Evolutionary conservation across 1,284 basidiomycete genomes (phyloP), one percentile per base, ranked within the genome.

Genomic region (Afroboletus lepidellus): DNA sequence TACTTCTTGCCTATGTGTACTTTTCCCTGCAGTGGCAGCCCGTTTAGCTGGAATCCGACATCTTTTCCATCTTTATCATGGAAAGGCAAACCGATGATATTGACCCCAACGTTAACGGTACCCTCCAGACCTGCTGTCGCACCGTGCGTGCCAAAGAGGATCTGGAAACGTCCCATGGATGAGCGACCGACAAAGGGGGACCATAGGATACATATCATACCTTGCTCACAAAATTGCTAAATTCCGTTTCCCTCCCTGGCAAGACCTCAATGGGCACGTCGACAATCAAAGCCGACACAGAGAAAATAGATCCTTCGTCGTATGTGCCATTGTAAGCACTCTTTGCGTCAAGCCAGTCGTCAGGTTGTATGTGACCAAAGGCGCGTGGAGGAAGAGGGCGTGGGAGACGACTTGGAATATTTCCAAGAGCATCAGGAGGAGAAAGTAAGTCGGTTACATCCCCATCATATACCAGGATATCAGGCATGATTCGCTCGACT

Each of bases 401-500:
- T 0, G 85, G 81, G 3, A 84, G 72, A 1, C 76, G 77, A 24
- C 72, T 67, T 1, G 80, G 79, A 7, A 65, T 47, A 16, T 64
- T 64, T 51, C 53, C 50, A 3, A 42, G 51, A 46, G 46, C 18
- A 21, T 41, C 53, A 16, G 52, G 34, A 8, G 50, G 29, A 3
- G 45, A 23, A 36, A 49, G 25, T 7, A n/a, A 21, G 1, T 72
- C 66, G 5, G 81, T 78, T 0, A 81, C 76, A 21, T 81, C 78
- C 2, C 89, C 88, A 58, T 91, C 88, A 55, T 82, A 90, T 2
- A 91, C 76, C 3, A 91, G 69, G 21, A 87, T 82, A 61, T 91
- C 88, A 0, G 88, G 87, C 54, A 87, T 75, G 23, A 90, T 78
- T 41, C 72, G 77, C 13, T 72, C 77, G 15, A 89, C 84, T 47